Conservation (phyloP, 306 rosid genomes). For the Dryas octopetala region DNA sequence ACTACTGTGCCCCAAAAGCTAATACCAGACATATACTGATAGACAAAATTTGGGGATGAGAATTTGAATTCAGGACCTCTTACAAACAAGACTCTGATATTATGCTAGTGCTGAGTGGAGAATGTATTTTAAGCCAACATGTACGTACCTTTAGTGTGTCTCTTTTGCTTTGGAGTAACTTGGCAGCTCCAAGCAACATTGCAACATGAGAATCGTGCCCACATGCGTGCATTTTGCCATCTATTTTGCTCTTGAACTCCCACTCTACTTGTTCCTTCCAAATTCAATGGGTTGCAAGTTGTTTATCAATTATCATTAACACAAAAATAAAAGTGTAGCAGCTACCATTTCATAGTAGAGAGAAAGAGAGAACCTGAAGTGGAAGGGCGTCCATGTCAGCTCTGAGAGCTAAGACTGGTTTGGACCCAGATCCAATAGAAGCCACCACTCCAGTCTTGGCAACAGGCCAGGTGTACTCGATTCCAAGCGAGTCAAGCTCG, state of each 20-base stretch:
- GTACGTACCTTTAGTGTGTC: constrained; percentile 26
- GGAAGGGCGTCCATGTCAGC: constrained; percentile 57
- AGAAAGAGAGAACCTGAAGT: constrained; percentile 20
- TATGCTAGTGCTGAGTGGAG: background rate
- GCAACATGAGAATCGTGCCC: constrained; percentile 47
- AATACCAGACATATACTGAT: too few relatives aligned
- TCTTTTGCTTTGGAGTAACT: constrained; percentile 33
- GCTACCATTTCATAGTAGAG: background rate
- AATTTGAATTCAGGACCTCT: too few relatives aligned
- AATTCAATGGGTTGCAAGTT: background rate
- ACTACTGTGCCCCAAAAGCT: too few relatives aligned
- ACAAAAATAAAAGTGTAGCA: background rate
- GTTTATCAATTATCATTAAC: background rate
- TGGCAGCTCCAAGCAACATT: constrained; percentile 47
- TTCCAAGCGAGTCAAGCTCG: constrained; percentile 43
- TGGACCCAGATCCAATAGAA: constrained; percentile 31
- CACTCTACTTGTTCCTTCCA: constrained; percentile 40
- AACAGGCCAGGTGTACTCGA: constrained; percentile 41
- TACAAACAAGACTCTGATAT: too few relatives aligned
- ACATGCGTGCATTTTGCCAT: constrained; percentile 42
- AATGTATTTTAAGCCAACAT: background rate
- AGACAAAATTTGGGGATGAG: too few relatives aligned
- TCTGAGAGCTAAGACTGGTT: constrained; percentile 42
- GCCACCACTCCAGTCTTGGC: constrained; percentile 46
- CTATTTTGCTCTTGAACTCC: constrained; percentile 43